phyloP scores from a whole-genome alignment of 768 basidiomycete genomes.

The Sporobolomyces phaffii region DNA sequence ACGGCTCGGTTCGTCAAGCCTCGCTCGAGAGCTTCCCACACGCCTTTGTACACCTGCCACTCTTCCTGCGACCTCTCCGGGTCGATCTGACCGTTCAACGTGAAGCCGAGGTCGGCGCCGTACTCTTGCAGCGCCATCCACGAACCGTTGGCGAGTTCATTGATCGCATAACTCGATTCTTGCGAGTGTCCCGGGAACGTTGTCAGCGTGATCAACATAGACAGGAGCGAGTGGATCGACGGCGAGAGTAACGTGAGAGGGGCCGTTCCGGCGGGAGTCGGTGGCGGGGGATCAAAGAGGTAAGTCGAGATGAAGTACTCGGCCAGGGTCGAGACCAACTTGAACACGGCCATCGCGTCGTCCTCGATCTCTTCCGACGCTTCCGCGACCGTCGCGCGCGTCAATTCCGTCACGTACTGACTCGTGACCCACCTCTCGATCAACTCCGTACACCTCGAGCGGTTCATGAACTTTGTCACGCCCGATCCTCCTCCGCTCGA shows the following conservation, averaged over 20 bases:
- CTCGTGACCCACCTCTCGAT: constrained; percentile 25
- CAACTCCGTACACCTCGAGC: constrained; percentile 7
- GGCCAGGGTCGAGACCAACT: constrained; percentile 35
- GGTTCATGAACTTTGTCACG: constrained; percentile 27
- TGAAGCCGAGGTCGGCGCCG: constrained; percentile 36
- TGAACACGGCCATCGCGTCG: constrained; percentile 34
- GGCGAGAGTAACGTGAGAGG: constrained; percentile 16
- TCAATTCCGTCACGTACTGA: not conserved
- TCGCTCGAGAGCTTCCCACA: constrained; percentile 32
- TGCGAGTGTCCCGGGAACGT: constrained; percentile 36
- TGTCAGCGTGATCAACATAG: constrained; percentile 31
- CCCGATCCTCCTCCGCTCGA: not conserved
- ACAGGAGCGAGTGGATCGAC: constrained; percentile 22
- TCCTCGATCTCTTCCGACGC: constrained; percentile 31
- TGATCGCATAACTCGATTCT: constrained; percentile 25
- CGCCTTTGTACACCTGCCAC: constrained; percentile 25
- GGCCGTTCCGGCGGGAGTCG: not conserved
- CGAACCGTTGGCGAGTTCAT: constrained; percentile 20
- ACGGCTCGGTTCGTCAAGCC: constrained; percentile 26
- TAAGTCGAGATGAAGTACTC: constrained; percentile 35
- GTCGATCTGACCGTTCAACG: constrained; percentile 9
- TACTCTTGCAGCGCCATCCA: constrained; percentile 42
- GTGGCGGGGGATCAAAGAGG: constrained; percentile 23
- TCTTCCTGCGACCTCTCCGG: constrained; percentile 8
- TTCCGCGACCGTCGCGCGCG: not conserved